A percentile compares a stretch with the other conserved stretches of the same genome.
phyloP scores from a whole-genome alignment of 768 basidiomycete genomes.

The Serendipita indica region DNA sequence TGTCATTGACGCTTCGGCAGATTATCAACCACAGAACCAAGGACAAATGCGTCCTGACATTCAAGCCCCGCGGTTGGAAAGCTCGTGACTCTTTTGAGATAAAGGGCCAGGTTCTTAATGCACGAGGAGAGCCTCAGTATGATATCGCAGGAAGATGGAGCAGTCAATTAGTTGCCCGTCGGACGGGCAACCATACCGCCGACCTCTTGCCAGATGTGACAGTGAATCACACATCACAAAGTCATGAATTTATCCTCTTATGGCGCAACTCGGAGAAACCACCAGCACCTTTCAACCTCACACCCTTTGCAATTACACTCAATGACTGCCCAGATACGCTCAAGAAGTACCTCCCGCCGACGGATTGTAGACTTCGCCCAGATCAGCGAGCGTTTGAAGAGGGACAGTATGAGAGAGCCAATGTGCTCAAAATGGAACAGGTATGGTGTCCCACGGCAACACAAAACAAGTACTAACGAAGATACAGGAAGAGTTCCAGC shows the following conservation, averaged over 20 bases:
- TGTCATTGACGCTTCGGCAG: constrained; percentile 23
- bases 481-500: constrained; percentile 81
- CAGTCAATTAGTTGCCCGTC: constrained; percentile 80
- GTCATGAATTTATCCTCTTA: constrained; percentile 65
- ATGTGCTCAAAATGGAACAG: constrained; percentile 57
- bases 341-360: constrained; percentile 61
- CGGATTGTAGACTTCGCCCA: constrained; percentile 82
- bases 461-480: too few species aligned
- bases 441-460: too few species aligned
- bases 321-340: constrained; percentile 76
- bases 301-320: constrained; percentile 83
- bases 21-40: constrained; percentile 81
- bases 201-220: constrained; percentile 58
- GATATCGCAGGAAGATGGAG: constrained; percentile 95
- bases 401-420: constrained; percentile 73
- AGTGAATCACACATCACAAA: constrained; percentile 29
- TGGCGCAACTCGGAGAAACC: constrained; percentile 87
- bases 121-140: constrained; percentile 49
- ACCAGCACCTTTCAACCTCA: constrained; percentile 82
- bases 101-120: constrained; percentile 64
- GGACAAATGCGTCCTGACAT: constrained; percentile 76
- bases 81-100: constrained; percentile 88
- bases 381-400: constrained; percentile 92
- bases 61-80: constrained; percentile 93
- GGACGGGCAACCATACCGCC: constrained; percentile 35